These are phyloP conservation scores for Lithospermum erythrorhizon DNA, from an alignment of 257 asterid species.

Conservation along the genomic window DNA sequence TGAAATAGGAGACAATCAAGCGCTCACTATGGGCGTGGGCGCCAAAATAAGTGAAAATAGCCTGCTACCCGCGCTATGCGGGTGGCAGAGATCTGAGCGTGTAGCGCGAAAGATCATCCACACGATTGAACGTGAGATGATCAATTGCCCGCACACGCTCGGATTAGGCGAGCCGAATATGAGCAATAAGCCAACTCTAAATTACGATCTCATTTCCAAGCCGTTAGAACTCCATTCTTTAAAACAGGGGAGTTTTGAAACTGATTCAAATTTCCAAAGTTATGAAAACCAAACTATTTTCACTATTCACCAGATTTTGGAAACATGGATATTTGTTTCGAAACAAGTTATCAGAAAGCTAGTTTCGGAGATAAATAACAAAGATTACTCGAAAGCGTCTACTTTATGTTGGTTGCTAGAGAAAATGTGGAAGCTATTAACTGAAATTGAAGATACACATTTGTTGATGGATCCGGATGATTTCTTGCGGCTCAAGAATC, in stretches of 20 bases:
- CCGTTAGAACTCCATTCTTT: slow-evolving; percentile 60
- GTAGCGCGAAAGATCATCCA: slow-evolving; percentile 48
- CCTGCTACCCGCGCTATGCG: slow-evolving; percentile 55
- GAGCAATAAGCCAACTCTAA: slow-evolving; percentile 67
- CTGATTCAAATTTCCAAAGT: slow-evolving; percentile 22
- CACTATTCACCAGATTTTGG: slow-evolving; percentile 59
- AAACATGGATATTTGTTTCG: slow-evolving; percentile 61
- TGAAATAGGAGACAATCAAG: slow-evolving; percentile 34
- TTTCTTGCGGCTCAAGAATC: slow-evolving; percentile 63
- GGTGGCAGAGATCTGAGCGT: slow-evolving; percentile 61
- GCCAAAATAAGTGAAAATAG: slow-evolving; percentile 66
- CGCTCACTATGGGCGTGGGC: slow-evolving; percentile 57
- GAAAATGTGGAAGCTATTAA: slow-evolving; percentile 46
- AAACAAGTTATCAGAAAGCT: slow-evolving; percentile 28
- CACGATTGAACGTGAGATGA: slow-evolving; percentile 70
- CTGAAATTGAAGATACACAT: slow-evolving; percentile 58
- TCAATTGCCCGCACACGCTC: slow-evolving; percentile 58
- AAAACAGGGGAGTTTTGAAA: slow-evolving; percentile 39
- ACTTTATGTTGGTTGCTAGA: slow-evolving; percentile 58
- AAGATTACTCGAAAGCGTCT: slow-evolving; percentile 32
- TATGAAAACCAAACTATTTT: slow-evolving; percentile 53
- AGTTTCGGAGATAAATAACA: slow-evolving; percentile 32
- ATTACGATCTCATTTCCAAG: slow-evolving; percentile 67
- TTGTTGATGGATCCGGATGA: slow-evolving; percentile 81
- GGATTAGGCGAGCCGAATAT: slow-evolving; percentile 90